Percentiles rank a stretch among this genome's conserved stretches.
These are phyloP conservation scores for Apiospora hydei DNA, from an alignment of 2,329 filamentous ascomycete genomes.

Conservation along the genomic window DNA sequence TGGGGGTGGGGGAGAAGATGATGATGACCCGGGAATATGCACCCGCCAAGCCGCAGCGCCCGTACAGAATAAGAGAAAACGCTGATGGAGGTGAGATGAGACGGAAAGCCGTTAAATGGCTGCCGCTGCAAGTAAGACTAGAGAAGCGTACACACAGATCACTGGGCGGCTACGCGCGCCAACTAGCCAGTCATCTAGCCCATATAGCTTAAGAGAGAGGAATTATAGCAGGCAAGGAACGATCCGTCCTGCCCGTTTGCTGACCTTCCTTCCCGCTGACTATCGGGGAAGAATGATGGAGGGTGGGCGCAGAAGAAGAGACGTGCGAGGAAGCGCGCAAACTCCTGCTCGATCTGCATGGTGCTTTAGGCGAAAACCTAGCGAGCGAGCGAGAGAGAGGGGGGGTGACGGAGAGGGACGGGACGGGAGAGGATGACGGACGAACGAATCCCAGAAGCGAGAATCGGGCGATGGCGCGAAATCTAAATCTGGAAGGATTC, in stretches of 20 bases:
- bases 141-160: background rate
- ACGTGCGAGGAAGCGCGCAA: slow-evolving; percentile 1
- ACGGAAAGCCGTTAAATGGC: background rate
- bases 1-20: background rate
- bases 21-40: background rate
- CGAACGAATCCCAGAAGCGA: background rate
- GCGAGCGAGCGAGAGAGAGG: background rate
- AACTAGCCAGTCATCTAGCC: background rate
- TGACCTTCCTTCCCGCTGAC: background rate
- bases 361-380: background rate
- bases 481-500: slow-evolving; percentile 8
- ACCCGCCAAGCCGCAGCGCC: background rate
- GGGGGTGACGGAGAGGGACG: background rate
- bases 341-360: background rate
- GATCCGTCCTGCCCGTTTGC: background rate
- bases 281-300: background rate
- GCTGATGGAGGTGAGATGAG: background rate
- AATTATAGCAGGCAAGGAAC: background rate
- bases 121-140: background rate
- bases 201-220: background rate
- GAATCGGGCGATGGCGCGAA: background rate
- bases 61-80: background rate
- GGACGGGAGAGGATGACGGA: background rate
- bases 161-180: background rate
- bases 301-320: background rate